Base-by-base conservation (phyloP, 106 monocot species). In the Apostasia shenzhenica region DNA sequence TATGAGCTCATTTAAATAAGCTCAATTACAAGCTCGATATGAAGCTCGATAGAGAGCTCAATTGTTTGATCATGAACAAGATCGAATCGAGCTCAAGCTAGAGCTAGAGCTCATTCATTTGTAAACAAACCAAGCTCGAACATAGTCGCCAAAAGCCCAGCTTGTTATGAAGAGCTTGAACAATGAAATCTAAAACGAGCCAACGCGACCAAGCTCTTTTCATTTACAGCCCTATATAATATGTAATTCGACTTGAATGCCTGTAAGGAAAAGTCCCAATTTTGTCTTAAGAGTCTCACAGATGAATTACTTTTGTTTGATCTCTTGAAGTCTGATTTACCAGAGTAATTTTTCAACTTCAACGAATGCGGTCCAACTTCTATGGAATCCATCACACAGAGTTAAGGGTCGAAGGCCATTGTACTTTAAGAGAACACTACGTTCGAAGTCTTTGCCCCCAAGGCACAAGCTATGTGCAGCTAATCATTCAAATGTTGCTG, bases 301-400 rank as follows among this genome's bases (percentile, higher is more conserved):
- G 26, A 26, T 26, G 26, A 26, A 26, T 26, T 26, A 26, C 61
- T 45, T 45, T 63, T 45, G 45, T 9, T 14, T n/a, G 5, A 59
- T 10, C 0, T 56, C 60, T 41, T 67, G 11, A n/a, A 45, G 55
- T 70, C 74, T 74, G 4, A 45, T 61, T 3, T 48, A 70, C 50
- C 78, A 87, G 87, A 57, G 43, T 39, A 71, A 78, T 66, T n/a
- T 61, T 69, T 72, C 77, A 41, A 38, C 14, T 50, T 65, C 75
- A 54, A 59, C 49, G 55, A 79, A 62, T 14, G 48, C 64, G 68
- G 44, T 38, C 53, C 68, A 65, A 14, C 14, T 48, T 55, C 68
- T 13, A n/a, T 12, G 55, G 67, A 78, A 45, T 52, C 9, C 61
- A 72, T 51, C 69, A 58, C 43, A 43, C 50, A 67, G 40, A 70